Percentiles rank a stretch among this genome's conserved stretches.
Evolutionary conservation across 176 grass and related monocot species (phyloP).

Genomic region (Tuctoria greenei): DNA sequence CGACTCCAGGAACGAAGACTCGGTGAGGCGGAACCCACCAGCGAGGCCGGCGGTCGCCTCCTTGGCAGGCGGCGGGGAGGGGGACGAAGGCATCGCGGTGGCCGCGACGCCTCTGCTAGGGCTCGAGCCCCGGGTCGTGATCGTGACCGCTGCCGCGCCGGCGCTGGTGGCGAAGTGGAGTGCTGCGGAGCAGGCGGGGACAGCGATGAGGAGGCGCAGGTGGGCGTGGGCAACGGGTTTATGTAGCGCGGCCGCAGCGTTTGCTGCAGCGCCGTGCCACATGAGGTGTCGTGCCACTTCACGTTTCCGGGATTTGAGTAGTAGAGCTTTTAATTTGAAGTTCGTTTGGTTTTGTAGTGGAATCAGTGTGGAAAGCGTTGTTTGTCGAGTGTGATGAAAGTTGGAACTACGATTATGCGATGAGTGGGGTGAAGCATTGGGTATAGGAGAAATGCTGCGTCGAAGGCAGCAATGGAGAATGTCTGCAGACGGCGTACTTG

Average conservation of each 20-base stretch:
- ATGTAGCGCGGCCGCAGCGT: conserved; percentile 42
- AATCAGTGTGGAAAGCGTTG: conserved; percentile 38
- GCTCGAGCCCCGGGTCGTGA: conserved; percentile 30
- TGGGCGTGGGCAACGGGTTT: conserved; percentile 35
- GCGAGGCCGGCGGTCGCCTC: conserved; percentile 21
- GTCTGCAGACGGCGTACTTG: neutral
- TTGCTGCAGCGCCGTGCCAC: conserved; percentile 30
- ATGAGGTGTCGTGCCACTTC: conserved; percentile 19
- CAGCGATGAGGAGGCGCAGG: conserved; percentile 20
- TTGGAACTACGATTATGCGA: conserved; percentile 2
- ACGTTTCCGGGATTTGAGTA: conserved; percentile 4
- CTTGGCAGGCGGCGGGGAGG: conserved; percentile 39
- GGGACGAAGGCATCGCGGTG: conserved; percentile 54
- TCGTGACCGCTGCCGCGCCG: neutral
- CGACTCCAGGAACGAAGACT: conserved; percentile 79
- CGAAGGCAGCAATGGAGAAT: conserved; percentile 35
- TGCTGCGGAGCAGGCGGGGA: conserved; percentile 33
- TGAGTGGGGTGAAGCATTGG: neutral
- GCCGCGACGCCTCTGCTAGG: conserved; percentile 30
- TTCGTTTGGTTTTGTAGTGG: neutral
- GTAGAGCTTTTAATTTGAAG: too few species aligned
- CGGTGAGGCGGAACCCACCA: conserved; percentile 56
- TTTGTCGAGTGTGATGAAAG: neutral
- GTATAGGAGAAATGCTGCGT: neutral
- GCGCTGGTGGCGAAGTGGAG: conserved; percentile 7